These are phyloP conservation scores for Serendipita indica DNA, from an alignment of 768 basidiomycete genomes.

Conservation along the genomic window DNA sequence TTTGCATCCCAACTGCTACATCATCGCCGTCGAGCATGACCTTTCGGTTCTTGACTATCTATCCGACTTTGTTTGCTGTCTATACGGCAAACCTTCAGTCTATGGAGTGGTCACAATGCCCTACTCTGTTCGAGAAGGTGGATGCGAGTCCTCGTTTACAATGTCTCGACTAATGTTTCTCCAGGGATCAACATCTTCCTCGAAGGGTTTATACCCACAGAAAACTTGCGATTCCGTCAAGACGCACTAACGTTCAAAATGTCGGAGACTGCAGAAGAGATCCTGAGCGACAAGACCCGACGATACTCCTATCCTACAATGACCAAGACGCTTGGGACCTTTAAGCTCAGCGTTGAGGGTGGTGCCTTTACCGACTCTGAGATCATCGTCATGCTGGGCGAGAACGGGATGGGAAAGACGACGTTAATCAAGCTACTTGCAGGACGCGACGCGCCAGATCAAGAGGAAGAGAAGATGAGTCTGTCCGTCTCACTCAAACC, in stretches of 20 bases:
- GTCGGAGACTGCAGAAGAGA: constrained; percentile 88
- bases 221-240: constrained; percentile 94
- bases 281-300: constrained; percentile 71
- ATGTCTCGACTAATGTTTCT: constrained; percentile 7
- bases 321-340: constrained; percentile 90
- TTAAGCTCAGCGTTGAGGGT: constrained; percentile 85
- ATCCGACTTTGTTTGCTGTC: constrained; percentile 93
- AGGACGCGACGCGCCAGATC: constrained; percentile 72
- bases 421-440: constrained; percentile 93
- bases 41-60: constrained; percentile 95
- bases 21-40: constrained; percentile 98
- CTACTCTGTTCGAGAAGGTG: constrained; percentile 92
- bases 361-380: constrained; percentile 98
- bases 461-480: constrained; percentile 64
- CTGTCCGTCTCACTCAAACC: constrained; percentile 91
- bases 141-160: constrained; percentile 13
- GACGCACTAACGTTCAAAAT: constrained; percentile 96
- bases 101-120: constrained; percentile 99
- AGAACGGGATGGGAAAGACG: constrained; percentile 98
- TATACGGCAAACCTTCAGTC: constrained; percentile 95
- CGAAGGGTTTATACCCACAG: constrained; percentile 96
- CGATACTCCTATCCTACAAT: constrained; percentile 87
- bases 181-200: constrained; percentile 98
- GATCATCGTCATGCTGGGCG: constrained; percentile 97
- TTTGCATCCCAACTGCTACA: constrained; percentile 70